phyloP scores from a whole-genome alignment of 257 asterid species.

The Capsicum pubescens region DNA sequence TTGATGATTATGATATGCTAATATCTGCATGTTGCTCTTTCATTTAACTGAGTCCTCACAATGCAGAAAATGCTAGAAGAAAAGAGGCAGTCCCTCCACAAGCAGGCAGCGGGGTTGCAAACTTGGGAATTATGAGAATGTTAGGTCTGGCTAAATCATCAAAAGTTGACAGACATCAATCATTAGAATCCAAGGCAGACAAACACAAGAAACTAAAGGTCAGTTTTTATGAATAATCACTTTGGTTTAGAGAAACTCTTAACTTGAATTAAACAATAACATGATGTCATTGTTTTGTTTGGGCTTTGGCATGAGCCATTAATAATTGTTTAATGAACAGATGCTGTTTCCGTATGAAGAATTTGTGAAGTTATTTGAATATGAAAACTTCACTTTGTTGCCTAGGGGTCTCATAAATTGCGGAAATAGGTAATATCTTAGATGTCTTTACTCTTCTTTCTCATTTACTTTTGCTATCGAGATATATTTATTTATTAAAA shows the following conservation, averaged over 20 bases:
- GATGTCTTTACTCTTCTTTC: constrained; percentile 19
- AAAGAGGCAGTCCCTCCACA: constrained; percentile 53
- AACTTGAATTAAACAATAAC: background rate
- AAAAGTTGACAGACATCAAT: constrained; percentile 51
- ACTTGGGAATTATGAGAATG: constrained; percentile 55
- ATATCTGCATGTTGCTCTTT: constrained; percentile 31
- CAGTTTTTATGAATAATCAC: constrained; percentile 27
- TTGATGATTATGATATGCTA: constrained; percentile 14
- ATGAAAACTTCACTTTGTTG: constrained; percentile 52
- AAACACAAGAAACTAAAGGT: constrained; percentile 71
- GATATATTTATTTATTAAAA: background rate
- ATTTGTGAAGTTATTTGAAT: constrained; percentile 72
- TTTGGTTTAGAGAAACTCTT: constrained; percentile 25
- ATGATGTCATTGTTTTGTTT: constrained; percentile 20
- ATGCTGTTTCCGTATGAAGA: constrained; percentile 91
- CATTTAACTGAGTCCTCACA: constrained; percentile 37
- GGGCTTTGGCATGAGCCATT: constrained; percentile 18
- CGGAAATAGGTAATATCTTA: constrained; percentile 72
- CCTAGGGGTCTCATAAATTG: constrained; percentile 84
- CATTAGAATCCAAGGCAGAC: constrained; percentile 41
- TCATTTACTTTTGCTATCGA: background rate
- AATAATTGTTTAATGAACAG: constrained; percentile 47
- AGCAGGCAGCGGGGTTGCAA: constrained; percentile 48
- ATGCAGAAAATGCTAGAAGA: constrained; percentile 53
- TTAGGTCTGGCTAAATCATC: constrained; percentile 57